Evolutionary conservation across 352 stramenopile species (phyloP).

Genomic region (Pythium diclinum): DNA sequence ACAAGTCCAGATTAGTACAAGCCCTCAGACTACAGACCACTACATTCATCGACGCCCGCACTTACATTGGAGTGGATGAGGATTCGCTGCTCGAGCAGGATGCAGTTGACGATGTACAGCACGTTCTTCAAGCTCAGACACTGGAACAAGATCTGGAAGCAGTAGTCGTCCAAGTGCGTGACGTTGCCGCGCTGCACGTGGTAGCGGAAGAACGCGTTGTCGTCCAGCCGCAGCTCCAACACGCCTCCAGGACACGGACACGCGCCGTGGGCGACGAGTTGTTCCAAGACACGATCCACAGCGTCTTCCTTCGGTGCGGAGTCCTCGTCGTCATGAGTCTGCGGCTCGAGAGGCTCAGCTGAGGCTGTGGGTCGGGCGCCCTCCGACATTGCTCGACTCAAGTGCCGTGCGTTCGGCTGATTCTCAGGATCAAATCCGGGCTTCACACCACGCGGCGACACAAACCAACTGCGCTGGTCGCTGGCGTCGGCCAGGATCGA

Average conservation of each 20-base stretch:
- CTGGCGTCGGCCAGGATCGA: conserved; percentile 43
- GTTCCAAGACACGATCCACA: conserved; percentile 25
- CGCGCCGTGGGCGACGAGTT: conserved; percentile 34
- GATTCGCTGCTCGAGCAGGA: conserved; percentile 81
- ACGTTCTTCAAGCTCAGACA: conserved; percentile 78
- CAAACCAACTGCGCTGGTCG: conserved; percentile 50
- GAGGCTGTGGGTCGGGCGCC: background rate
- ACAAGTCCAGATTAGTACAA: conserved; percentile 9
- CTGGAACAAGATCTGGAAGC: conserved; percentile 80
- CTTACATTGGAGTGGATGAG: conserved; percentile 78
- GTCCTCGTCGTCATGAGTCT: background rate
- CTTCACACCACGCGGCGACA: conserved; percentile 39
- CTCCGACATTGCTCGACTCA: conserved; percentile 13
- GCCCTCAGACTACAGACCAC: background rate
- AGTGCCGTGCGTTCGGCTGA: conserved; percentile 1
- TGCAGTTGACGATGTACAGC: conserved; percentile 77
- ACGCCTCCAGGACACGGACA: conserved; percentile 32
- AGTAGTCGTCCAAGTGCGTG: conserved; percentile 66
- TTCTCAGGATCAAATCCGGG: conserved; percentile 2
- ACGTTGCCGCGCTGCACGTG: conserved; percentile 62
- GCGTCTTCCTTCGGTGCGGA: background rate
- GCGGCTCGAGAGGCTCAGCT: background rate
- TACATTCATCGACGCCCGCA: background rate
- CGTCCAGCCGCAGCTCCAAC: conserved; percentile 39
- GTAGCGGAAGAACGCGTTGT: conserved; percentile 48